Percentiles rank a stretch among this genome's conserved stretches.
Conservation (phyloP, 345 rosid genomes). For the Linum usitatissimum region DNA sequence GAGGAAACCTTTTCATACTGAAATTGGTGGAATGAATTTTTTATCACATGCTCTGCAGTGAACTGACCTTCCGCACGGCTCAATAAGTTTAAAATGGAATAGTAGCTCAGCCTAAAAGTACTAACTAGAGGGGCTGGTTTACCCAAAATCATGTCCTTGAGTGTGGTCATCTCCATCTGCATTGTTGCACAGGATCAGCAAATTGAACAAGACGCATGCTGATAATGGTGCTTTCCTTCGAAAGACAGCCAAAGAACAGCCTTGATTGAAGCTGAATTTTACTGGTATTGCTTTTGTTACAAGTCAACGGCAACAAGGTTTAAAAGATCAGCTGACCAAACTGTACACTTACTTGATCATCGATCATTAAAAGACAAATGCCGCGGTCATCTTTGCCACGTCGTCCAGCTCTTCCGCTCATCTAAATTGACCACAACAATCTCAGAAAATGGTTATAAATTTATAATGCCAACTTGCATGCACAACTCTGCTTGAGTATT, state of each 20-base stretch:
- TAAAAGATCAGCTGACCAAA: neutral
- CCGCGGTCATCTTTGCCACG: constrained; percentile 98
- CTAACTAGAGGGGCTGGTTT: constrained; percentile 98
- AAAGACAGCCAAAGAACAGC: constrained; percentile 9
- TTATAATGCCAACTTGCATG: neutral
- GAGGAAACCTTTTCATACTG: constrained; percentile 82
- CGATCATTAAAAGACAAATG: constrained; percentile 91
- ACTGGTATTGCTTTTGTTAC: neutral
- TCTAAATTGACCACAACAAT: constrained; percentile 36
- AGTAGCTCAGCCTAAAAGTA: constrained; percentile 95
- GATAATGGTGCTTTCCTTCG: neutral
- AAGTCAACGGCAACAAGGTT: neutral
- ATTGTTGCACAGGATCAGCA: neutral
- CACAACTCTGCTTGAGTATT: neutral
- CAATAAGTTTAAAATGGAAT: constrained; percentile 88
- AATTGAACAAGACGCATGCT: constrained; percentile 11
- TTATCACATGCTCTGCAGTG: constrained; percentile 92
- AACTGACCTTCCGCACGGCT: constrained; percentile 99
- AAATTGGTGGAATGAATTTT: constrained; percentile 91
- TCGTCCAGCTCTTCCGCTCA: constrained; percentile 99
- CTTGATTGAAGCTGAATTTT: neutral
- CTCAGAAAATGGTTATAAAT: constrained; percentile 9
- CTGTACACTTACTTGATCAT: constrained; percentile 55
- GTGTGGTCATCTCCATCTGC: constrained; percentile 91
- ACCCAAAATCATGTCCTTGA: constrained; percentile 91